phyloP scores from a whole-genome alignment of 345 rosid genomes.

The Sonneratia alba region DNA sequence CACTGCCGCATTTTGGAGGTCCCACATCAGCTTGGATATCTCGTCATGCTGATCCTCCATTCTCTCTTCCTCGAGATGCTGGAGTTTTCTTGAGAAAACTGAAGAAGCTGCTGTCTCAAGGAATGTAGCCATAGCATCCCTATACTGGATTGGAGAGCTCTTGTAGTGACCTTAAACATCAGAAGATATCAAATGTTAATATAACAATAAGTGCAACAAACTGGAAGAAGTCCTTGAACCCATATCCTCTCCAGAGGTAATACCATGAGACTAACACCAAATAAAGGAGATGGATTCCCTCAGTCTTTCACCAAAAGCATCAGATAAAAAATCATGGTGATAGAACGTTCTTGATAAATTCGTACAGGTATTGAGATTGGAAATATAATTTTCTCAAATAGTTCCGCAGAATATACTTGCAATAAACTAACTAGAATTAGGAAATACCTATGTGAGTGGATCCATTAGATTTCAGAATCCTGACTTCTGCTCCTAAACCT shows the following conservation, averaged over 20 bases:
- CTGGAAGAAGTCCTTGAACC: neutral
- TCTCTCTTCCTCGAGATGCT: conserved; percentile 52
- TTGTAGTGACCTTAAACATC: conserved; percentile 56
- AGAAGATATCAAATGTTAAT: neutral
- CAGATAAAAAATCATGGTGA: neutral
- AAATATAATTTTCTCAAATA: neutral
- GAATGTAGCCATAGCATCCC: conserved; percentile 52
- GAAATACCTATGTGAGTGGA: conserved; percentile 23
- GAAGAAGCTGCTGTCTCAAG: conserved; percentile 57
- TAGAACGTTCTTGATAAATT: neutral
- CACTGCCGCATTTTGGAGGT: conserved; percentile 84
- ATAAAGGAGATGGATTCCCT: neutral
- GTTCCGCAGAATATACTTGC: neutral
- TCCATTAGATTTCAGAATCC: conserved; percentile 60
- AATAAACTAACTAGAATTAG: neutral
- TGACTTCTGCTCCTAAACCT: conserved; percentile 74
- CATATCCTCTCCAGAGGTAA: neutral
- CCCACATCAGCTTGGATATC: conserved; percentile 69
- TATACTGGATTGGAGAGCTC: conserved; percentile 61
- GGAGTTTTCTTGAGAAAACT: conserved; percentile 43
- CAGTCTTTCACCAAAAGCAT: neutral
- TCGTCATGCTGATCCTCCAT: conserved; percentile 43
- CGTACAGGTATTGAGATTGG: neutral
- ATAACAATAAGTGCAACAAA: neutral
- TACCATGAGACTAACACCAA: neutral